Evolutionary conservation across 257 asterid genomes (phyloP).

Genomic region (Nicotiana undulata): DNA sequence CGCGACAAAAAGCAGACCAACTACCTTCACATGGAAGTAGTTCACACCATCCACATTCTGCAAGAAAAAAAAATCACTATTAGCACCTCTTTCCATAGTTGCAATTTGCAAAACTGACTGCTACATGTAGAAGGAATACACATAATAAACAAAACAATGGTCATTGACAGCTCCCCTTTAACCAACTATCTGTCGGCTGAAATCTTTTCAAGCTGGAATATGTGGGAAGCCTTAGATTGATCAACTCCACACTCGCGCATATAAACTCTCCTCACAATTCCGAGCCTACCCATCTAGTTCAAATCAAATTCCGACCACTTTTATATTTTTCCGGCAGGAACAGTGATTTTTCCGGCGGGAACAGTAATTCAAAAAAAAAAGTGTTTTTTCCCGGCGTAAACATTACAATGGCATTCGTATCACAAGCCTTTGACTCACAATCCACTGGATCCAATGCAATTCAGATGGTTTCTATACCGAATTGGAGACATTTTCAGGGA

Average conservation of each 20-base stretch:
- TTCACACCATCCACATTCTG: slow-evolving; percentile 96
- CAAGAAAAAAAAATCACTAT: slow-evolving; percentile 20
- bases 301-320: no score
- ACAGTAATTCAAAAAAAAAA: no score
- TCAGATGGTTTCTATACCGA: no score
- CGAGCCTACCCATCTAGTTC: no score
- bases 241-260: neutral
- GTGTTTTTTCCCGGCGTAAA: no score
- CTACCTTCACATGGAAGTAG: slow-evolving; percentile 96
- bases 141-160: neutral
- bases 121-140: neutral
- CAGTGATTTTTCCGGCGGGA: no score
- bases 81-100: slow-evolving; percentile 8
- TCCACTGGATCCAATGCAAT: no score
- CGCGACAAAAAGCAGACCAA: slow-evolving; percentile 91
- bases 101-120: neutral
- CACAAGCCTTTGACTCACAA: no score
- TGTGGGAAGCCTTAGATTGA: neutral
- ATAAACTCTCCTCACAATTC: no score
- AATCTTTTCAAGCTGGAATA: neutral
- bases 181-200: slow-evolving; percentile 1
- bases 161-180: neutral
- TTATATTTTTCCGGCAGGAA: no score
- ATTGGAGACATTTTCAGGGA: no score
- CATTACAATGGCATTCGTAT: no score